Percentiles rank a stretch among this genome's conserved stretches.
These are phyloP conservation scores for Populus hybrid DNA, from an alignment of 441 rosid species.

Conservation along the genomic window DNA sequence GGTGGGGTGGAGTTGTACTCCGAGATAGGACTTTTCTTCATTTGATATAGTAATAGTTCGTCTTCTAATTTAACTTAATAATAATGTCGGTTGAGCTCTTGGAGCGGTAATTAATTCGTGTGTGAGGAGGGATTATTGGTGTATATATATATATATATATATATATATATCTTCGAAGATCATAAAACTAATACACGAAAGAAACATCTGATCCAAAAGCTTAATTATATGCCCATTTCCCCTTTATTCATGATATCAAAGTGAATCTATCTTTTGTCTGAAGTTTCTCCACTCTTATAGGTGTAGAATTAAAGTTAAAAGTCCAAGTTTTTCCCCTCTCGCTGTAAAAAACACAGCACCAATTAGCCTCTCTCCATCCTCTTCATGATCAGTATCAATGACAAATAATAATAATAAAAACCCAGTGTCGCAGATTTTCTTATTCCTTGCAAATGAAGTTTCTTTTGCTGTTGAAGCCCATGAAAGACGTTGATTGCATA, in stretches of 20 bases:
- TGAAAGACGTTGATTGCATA: not conserved
- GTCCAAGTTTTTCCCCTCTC: slow-evolving; percentile 14
- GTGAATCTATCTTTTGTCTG: slow-evolving; percentile 22
- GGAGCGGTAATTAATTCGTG: not conserved
- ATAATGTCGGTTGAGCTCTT: slow-evolving; percentile 28
- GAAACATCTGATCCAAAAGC: slow-evolving; percentile 20
- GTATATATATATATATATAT: not conserved
- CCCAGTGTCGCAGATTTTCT: not conserved
- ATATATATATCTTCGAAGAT: not conserved
- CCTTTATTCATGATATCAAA: slow-evolving; percentile 20
- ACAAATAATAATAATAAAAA: not conserved
- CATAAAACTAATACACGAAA: not conserved
- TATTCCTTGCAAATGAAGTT: not conserved
- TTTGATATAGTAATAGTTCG: not conserved
- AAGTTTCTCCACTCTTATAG: slow-evolving; percentile 19
- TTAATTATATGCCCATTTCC: slow-evolving; percentile 24
- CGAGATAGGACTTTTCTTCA: slow-evolving; percentile 7
- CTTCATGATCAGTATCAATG: not conserved
- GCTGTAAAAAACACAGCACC: slow-evolving; percentile 5
- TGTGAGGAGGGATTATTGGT: slow-evolving; percentile 2
- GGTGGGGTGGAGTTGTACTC: not conserved
- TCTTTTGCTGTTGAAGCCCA: not conserved
- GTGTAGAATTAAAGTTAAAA: slow-evolving; percentile 9
- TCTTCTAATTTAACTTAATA: slow-evolving; percentile 7
- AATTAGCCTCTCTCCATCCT: not conserved